phyloP scores from a whole-genome alignment of 192 early-diverging fungal genomes.

The Chytriomyces sp. region DNA sequence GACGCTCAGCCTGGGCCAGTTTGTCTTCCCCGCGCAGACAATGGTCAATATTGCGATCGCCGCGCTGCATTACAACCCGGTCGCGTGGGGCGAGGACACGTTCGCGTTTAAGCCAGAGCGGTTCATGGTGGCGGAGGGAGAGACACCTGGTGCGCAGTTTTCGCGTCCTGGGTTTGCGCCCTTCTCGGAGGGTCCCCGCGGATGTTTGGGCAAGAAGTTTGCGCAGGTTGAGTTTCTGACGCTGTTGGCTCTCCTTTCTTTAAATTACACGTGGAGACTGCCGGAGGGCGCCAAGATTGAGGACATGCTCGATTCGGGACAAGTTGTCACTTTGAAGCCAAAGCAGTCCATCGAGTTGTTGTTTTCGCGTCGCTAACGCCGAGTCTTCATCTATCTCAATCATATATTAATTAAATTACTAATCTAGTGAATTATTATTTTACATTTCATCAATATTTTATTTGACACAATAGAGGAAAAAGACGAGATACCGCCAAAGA shows the following conservation, averaged over 20 bases:
- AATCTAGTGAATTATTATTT: too few relatives aligned
- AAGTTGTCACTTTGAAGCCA: constrained; percentile 3
- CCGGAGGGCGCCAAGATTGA: not conserved
- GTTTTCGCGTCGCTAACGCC: not conserved
- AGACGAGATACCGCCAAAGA: too few relatives aligned
- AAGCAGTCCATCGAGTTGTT: not conserved
- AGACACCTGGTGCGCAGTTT: too few relatives aligned
- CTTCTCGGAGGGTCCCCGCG: constrained; percentile 38
- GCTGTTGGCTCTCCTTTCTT: constrained; percentile 17
- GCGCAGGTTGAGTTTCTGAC: constrained; percentile 39
- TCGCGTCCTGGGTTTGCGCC: constrained; percentile 28
- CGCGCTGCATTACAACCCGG: constrained; percentile 24
- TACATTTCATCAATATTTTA: too few relatives aligned
- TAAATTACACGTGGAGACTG: constrained; percentile 20
- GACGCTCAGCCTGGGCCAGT: not conserved
- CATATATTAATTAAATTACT: too few relatives aligned
- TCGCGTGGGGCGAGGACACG: constrained; percentile 11
- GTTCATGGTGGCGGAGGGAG: not conserved
- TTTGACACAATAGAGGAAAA: too few relatives aligned
- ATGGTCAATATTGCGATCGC: not conserved
- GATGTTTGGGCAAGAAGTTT: constrained; percentile 48
- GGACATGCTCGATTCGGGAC: not conserved
- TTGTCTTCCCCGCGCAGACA: constrained; percentile 20
- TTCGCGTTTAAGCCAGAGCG: constrained; percentile 14
- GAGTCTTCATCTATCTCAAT: too few relatives aligned